Conservation (phyloP, 306 rosid genomes). For the Elaeagnus macrophylla region DNA sequence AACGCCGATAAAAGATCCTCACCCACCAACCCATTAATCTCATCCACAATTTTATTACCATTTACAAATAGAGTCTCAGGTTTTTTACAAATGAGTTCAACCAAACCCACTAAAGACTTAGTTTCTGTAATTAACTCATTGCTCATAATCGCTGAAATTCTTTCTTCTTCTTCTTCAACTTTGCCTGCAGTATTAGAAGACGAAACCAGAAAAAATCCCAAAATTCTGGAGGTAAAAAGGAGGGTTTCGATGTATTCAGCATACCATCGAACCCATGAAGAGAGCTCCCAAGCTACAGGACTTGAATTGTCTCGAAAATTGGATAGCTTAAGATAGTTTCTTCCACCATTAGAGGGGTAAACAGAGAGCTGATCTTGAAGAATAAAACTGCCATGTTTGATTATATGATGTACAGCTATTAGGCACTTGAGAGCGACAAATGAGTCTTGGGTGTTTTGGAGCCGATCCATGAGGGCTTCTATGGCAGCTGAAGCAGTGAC, state of each 20-base stretch:
- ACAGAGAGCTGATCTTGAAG: constrained; percentile 85
- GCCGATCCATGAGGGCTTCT: constrained; percentile 73
- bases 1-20: constrained; percentile 33
- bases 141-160: constrained; percentile 32
- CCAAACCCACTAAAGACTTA: constrained; percentile 36
- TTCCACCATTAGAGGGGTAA: constrained; percentile 58
- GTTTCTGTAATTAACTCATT: constrained; percentile 38
- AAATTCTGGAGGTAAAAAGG: constrained; percentile 33
- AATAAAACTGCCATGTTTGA: constrained; percentile 59
- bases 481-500: constrained; percentile 60
- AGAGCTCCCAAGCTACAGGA: constrained; percentile 55
- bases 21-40: constrained; percentile 33
- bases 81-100: constrained; percentile 36
- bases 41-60: constrained; percentile 38
- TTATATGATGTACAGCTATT: constrained; percentile 58
- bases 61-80: constrained; percentile 23
- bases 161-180: constrained; percentile 30
- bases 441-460: constrained; percentile 54
- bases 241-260: constrained; percentile 54
- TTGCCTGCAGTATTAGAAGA: constrained; percentile 5
- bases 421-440: constrained; percentile 89
- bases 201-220: constrained; percentile 47
- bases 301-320: constrained; percentile 47
- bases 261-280: constrained; percentile 82
- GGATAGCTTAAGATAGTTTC: constrained; percentile 92